These are phyloP conservation scores for Penicillium sp. DNA, from an alignment of 2,329 filamentous ascomycete species.

Conservation along the genomic window DNA sequence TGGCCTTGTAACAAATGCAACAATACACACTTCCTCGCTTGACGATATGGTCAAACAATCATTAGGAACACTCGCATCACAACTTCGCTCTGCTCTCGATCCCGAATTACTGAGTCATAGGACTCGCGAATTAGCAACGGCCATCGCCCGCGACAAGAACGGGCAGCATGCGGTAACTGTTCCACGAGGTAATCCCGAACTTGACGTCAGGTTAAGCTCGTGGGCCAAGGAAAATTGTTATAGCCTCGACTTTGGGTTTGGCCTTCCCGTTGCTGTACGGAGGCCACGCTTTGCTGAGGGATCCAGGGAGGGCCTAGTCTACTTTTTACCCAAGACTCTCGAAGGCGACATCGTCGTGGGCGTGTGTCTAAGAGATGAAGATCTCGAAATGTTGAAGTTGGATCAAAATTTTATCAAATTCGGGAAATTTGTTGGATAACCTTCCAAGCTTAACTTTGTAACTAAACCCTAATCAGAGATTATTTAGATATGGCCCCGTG, in stretches of 20 bases:
- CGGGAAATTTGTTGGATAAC: conserved; percentile 33
- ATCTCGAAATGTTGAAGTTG: conserved; percentile 42
- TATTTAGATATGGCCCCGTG: no score
- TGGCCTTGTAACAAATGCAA: conserved; percentile 48
- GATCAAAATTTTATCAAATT: conserved; percentile 44
- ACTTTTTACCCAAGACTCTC: conserved; percentile 45
- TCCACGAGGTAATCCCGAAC: conserved; percentile 33
- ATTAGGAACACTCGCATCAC: conserved; percentile 34
- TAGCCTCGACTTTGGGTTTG: conserved; percentile 49
- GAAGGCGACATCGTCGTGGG: conserved; percentile 45
- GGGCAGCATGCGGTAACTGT: conserved; percentile 18
- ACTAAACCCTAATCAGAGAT: no score
- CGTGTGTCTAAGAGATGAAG: conserved; percentile 47
- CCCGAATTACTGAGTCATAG: conserved; percentile 31
- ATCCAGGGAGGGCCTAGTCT: conserved; percentile 45
- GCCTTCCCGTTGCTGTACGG: conserved; percentile 45
- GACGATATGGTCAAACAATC: conserved; percentile 26
- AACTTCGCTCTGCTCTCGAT: conserved; percentile 39
- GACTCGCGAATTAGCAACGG: conserved; percentile 42
- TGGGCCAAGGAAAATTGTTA: conserved; percentile 50
- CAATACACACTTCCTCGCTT: conserved; percentile 34
- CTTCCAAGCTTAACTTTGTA: no score
- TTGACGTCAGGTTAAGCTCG: conserved; percentile 52
- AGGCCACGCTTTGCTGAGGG: conserved; percentile 44
- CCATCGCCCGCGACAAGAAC: conserved; percentile 10